These are phyloP conservation scores for Auriscalpium vulgare DNA, from an alignment of 768 basidiomycete genomes.

Conservation along the genomic window DNA sequence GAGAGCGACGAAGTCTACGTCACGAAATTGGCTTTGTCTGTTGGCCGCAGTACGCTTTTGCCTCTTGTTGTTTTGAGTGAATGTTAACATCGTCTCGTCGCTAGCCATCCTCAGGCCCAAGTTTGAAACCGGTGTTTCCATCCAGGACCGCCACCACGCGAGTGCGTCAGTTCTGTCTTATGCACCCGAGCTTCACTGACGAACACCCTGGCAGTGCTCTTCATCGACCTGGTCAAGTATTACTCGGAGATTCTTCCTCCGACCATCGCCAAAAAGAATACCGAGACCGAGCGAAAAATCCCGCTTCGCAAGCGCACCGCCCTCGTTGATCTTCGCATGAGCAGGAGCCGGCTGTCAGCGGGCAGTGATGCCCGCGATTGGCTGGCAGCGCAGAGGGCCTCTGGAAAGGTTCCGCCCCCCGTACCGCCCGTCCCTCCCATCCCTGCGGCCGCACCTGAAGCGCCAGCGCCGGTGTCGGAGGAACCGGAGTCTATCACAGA, in stretches of 20 bases:
- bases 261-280: constrained; percentile 77
- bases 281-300: constrained; percentile 78
- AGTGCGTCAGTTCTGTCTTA: constrained; percentile 32
- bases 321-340: constrained; percentile 82
- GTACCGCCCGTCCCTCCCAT: constrained; percentile 5
- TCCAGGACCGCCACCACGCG: constrained; percentile 86
- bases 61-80: constrained; percentile 30
- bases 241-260: constrained; percentile 72
- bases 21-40: constrained; percentile 78
- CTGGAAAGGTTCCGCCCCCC: constrained; percentile 19
- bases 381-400: constrained; percentile 49
- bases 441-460: background rate
- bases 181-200: background rate
- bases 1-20: constrained; percentile 76
- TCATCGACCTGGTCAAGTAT: constrained; percentile 77
- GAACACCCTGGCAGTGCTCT: constrained; percentile 44
- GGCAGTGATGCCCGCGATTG: constrained; percentile 65
- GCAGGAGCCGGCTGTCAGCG: constrained; percentile 64
- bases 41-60: constrained; percentile 47
- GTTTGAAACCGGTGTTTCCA: constrained; percentile 72
- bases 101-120: constrained; percentile 78
- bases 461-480: background rate
- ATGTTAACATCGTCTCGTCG: constrained; percentile 24
- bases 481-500: no score
- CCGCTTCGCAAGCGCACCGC: constrained; percentile 83